A percentile compares a stretch with the other conserved stretches of the same genome.
These are phyloP conservation scores for Talaromyces piceae DNA, from an alignment of 2,329 filamentous ascomycete species.

Conservation along the genomic window DNA sequence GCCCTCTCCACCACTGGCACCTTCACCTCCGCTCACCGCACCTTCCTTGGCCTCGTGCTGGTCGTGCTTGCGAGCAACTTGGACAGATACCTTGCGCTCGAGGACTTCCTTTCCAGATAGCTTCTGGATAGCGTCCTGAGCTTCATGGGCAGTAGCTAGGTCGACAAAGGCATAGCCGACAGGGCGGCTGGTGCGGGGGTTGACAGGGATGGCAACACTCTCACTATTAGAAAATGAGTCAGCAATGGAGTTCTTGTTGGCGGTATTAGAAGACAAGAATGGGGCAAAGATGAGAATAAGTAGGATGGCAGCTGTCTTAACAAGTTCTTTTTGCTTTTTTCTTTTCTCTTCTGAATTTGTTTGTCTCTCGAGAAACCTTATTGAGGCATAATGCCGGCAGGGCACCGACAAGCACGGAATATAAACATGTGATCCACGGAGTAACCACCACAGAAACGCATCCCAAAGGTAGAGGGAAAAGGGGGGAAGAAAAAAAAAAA, in stretches of 20 bases:
- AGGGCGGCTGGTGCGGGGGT: constrained; percentile 95
- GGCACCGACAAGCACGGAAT: too few relatives aligned
- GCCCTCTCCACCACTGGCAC: constrained; percentile 58
- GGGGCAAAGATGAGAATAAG: not conserved
- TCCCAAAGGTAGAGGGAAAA: too few relatives aligned
- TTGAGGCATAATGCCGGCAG: too few relatives aligned
- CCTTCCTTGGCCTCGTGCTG: constrained; percentile 72
- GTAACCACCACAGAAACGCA: too few relatives aligned
- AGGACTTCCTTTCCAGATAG: constrained; percentile 97
- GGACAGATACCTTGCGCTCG: constrained; percentile 97
- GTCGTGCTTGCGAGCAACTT: constrained; percentile 97
- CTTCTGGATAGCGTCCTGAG: constrained; percentile 88
- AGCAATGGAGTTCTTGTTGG: not conserved
- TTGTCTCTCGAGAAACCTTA: too few relatives aligned
- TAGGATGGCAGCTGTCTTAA: not conserved
- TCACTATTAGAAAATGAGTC: constrained; percentile 59
- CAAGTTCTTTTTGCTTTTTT: too few relatives aligned
- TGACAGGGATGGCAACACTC: constrained; percentile 98
- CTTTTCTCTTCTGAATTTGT: too few relatives aligned
- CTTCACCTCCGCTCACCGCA: constrained; percentile 65
- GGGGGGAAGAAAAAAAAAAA: too few relatives aligned
- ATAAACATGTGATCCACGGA: not conserved
- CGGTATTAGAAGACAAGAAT: not conserved
- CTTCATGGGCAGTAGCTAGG: constrained; percentile 87
- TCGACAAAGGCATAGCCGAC: constrained; percentile 99